Evolutionary conservation across 2,329 filamentous ascomycete species (phyloP).

Genomic region (Claviceps sp.): DNA sequence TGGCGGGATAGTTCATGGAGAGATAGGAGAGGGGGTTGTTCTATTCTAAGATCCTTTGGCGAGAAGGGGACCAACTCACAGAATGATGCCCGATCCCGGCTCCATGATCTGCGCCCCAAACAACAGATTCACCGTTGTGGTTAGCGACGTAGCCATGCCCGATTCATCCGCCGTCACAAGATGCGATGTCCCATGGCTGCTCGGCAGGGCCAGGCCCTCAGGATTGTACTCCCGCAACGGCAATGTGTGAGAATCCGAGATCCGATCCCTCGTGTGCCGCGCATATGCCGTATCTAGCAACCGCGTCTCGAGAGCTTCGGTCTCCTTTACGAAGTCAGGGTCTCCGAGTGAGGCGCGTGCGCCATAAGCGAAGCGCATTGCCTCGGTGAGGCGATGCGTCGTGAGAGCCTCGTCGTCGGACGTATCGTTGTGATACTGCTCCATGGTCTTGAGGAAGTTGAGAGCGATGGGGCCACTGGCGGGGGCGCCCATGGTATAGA

Average conservation of each 20-base stretch:
- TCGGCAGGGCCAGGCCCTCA: conserved; percentile 46
- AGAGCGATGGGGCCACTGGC: conserved; percentile 66
- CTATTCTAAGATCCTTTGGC: neutral
- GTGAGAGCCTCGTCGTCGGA: conserved; percentile 39
- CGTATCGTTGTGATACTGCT: conserved; percentile 54
- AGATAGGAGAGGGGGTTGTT: neutral
- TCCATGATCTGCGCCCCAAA: conserved; percentile 74
- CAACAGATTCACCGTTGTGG: conserved; percentile 76
- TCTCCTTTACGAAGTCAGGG: conserved; percentile 55
- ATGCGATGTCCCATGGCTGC: conserved; percentile 63
- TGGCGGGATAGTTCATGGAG: neutral
- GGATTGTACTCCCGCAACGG: conserved; percentile 66
- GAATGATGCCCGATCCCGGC: conserved; percentile 68
- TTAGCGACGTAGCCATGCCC: conserved; percentile 68
- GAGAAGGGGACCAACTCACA: conserved; percentile 24
- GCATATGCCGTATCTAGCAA: conserved; percentile 55
- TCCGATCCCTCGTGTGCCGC: conserved; percentile 46
- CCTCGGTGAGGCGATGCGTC: conserved; percentile 74
- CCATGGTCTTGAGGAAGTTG: conserved; percentile 67
- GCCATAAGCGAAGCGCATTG: conserved; percentile 81
- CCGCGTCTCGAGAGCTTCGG: conserved; percentile 48
- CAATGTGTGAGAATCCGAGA: conserved; percentile 59
- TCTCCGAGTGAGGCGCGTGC: conserved; percentile 70
- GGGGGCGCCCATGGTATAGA: conserved; percentile 60
- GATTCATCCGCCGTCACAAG: conserved; percentile 56